phyloP scores from a whole-genome alignment of 768 basidiomycete species.

The Cystofilobasidium bisporidii region DNA sequence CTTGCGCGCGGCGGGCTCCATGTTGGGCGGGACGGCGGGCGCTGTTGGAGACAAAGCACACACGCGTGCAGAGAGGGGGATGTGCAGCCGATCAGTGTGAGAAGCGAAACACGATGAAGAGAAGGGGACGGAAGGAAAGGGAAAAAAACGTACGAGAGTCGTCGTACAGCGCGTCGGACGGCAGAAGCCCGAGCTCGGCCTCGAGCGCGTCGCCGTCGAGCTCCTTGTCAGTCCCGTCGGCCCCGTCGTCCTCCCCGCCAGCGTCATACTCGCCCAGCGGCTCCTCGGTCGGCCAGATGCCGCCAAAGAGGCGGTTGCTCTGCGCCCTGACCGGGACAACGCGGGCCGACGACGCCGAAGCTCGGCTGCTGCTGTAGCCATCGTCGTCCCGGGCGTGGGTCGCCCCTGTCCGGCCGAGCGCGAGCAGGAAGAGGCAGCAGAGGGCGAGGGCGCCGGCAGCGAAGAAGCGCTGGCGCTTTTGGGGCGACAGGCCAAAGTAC shows the following conservation, averaged over 20 bases:
- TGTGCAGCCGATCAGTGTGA: not conserved
- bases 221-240: not conserved
- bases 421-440: not conserved
- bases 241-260: not conserved
- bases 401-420: not conserved
- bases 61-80: not conserved
- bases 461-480: not conserved
- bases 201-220: not conserved
- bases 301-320: not conserved
- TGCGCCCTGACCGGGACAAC: not conserved
- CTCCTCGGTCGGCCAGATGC: not conserved
- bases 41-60: not conserved
- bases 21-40: not conserved
- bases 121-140: too few relatives aligned
- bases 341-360: too few relatives aligned
- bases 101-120: not conserved
- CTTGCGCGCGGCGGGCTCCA: conserved; percentile 1
- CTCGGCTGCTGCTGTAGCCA: too few relatives aligned
- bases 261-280: conserved; percentile 1
- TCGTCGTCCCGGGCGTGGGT: too few relatives aligned
- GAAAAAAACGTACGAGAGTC: not conserved
- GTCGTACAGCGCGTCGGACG: too few relatives aligned
- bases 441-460: not conserved
- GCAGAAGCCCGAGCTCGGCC: conserved; percentile 2
- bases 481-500: conserved; percentile 2